A percentile compares a stretch with the other conserved stretches of the same genome.
These are phyloP conservation scores for Phlebiopsis gigantea DNA, from an alignment of 768 basidiomycete genomes.

Conservation along the genomic window DNA sequence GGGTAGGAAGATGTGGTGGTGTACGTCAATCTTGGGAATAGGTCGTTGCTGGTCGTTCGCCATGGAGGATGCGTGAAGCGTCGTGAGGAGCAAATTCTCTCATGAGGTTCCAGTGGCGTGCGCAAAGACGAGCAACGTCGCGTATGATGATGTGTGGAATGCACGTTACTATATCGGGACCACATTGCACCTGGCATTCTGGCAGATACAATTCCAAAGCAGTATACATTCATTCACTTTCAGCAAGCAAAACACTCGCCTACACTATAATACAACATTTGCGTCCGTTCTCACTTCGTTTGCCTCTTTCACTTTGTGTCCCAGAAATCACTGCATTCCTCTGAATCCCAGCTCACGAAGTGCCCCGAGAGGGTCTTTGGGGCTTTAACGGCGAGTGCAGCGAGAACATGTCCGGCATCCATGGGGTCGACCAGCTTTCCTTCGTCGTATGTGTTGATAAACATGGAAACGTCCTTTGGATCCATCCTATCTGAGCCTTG, in stretches of 20 bases:
- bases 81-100: background rate
- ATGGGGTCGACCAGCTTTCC: constrained; percentile 75
- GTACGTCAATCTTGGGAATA: constrained; percentile 49
- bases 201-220: background rate
- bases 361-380: constrained; percentile 60
- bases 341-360: constrained; percentile 79
- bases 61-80: background rate
- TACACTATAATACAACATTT: background rate
- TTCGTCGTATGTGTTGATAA: constrained; percentile 50
- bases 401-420: constrained; percentile 74
- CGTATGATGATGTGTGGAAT: background rate
- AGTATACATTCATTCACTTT: background rate
- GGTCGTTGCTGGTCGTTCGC: background rate
- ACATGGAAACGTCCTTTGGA: constrained; percentile 47
- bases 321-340: constrained; percentile 57
- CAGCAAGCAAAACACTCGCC: background rate
- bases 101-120: background rate
- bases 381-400: constrained; percentile 64
- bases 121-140: background rate
- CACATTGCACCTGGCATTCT: background rate
- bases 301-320: constrained; percentile 12
- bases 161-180: background rate
- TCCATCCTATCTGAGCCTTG: constrained; percentile 51
- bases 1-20: constrained; percentile 69
- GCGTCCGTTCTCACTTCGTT: background rate